A percentile compares a stretch with the other conserved stretches of the same genome.
Evolutionary conservation across 2,329 filamentous ascomycete genomes (phyloP).

Genomic region (Cercospora sesami): DNA sequence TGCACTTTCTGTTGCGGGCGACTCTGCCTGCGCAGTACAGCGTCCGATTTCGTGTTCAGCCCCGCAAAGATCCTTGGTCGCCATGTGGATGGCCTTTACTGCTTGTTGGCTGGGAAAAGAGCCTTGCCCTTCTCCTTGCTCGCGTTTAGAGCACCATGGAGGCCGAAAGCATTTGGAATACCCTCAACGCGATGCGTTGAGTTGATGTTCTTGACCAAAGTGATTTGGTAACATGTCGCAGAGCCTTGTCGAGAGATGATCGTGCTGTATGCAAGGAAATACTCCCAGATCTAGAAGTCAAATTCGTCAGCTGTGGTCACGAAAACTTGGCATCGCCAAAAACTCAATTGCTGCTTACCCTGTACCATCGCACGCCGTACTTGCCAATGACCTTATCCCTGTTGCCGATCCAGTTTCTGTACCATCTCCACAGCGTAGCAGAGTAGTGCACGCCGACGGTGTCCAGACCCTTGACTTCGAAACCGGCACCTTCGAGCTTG

Average conservation of each 20-base stretch:
- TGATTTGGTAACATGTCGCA: constrained; percentile 85
- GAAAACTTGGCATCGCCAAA: neutral
- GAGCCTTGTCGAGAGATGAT: constrained; percentile 81
- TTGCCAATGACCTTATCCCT: constrained; percentile 88
- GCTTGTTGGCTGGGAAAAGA: constrained; percentile 30
- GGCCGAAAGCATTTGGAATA: constrained; percentile 65
- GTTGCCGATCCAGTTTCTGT: constrained; percentile 97
- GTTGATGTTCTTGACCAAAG: constrained; percentile 87
- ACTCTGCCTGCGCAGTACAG: neutral
- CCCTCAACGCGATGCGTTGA: constrained; percentile 79
- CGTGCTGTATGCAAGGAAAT: constrained; percentile 81
- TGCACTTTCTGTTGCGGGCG: neutral
- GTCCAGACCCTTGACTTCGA: constrained; percentile 88
- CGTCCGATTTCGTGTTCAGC: neutral
- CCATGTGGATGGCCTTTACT: neutral
- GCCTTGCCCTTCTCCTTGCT: constrained; percentile 43
- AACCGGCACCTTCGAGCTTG: constrained; percentile 80
- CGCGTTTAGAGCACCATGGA: constrained; percentile 63
- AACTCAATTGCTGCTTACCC: constrained; percentile 59
- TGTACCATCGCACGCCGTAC: constrained; percentile 94
- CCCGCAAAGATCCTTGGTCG: neutral
- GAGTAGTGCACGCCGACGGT: constrained; percentile 97
- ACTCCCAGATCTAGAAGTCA: constrained; percentile 73
- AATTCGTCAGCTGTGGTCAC: constrained; percentile 8
- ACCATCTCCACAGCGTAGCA: constrained; percentile 96